Evolutionary conservation across 192 early-diverging fungal species (phyloP).

Genomic region (Podila clonocystis): DNA sequence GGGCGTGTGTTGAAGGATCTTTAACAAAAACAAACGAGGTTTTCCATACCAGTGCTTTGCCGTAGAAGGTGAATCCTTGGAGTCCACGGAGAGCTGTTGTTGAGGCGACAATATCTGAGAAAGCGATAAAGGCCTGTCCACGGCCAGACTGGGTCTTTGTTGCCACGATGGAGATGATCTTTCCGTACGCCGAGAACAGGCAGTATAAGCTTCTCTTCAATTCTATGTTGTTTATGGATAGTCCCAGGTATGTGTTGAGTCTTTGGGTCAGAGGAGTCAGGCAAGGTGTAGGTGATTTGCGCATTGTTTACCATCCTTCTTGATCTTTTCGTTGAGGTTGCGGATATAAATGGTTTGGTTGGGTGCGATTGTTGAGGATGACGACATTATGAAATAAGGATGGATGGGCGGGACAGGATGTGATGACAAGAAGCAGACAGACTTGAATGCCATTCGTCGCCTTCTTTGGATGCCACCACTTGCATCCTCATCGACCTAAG

Average conservation of each 20-base stretch:
- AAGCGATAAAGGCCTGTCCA: constrained; percentile 95
- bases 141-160: constrained; percentile 84
- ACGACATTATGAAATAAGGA: not conserved
- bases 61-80: constrained; percentile 90
- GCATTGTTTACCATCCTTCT: constrained; percentile 69
- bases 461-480: too few relatives aligned
- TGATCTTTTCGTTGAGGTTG: constrained; percentile 76
- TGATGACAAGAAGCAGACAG: too few relatives aligned
- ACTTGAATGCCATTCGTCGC: too few relatives aligned
- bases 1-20: not conserved
- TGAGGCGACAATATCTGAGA: constrained; percentile 83
- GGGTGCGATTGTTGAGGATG: constrained; percentile 54
- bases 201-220: constrained; percentile 77
- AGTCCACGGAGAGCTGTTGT: constrained; percentile 88
- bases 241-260: not conserved
- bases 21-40: not conserved
- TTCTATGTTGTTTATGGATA: constrained; percentile 55
- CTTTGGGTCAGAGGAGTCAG: too few relatives aligned
- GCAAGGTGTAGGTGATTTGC: not conserved
- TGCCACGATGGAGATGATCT: constrained; percentile 89
- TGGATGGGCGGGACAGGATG: too few relatives aligned
- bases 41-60: constrained; percentile 75
- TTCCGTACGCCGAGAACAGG: constrained; percentile 89
- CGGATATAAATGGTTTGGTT: constrained; percentile 89
- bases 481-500: too few relatives aligned